These are phyloP conservation scores for Metschnikowia kunwiensis DNA, from an alignment of 805 yeast genomes.

Conservation along the genomic window DNA sequence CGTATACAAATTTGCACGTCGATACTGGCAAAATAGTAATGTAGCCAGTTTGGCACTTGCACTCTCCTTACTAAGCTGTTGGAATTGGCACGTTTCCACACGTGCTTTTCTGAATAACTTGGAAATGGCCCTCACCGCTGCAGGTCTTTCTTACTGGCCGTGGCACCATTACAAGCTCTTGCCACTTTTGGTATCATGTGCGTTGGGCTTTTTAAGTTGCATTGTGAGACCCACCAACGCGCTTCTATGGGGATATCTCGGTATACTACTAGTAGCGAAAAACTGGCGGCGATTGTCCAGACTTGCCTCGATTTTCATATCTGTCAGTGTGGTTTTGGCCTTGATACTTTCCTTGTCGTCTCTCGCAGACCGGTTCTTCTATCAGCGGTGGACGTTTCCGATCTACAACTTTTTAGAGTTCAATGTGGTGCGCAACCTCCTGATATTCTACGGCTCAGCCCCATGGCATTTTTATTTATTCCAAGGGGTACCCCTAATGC, in stretches of 20 bases:
- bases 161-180: slow-evolving; percentile 37
- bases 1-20: slow-evolving; percentile 46
- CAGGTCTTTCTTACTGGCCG: slow-evolving; percentile 72
- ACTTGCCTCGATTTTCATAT: slow-evolving; percentile 8
- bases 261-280: slow-evolving; percentile 27
- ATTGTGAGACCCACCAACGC: slow-evolving; percentile 83
- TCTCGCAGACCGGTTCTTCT: slow-evolving; percentile 54
- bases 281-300: slow-evolving; percentile 6
- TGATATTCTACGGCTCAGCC: slow-evolving; percentile 80
- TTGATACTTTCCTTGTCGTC: slow-evolving; percentile 24
- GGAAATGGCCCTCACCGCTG: slow-evolving; percentile 67
- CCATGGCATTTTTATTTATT: slow-evolving; percentile 80
- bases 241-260: slow-evolving; percentile 70
- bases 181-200: slow-evolving; percentile 36
- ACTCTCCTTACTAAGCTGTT: slow-evolving; percentile 60
- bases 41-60: slow-evolving; percentile 44
- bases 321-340: slow-evolving; percentile 24
- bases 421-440: slow-evolving; percentile 68
- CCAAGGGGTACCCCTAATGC: slow-evolving; percentile 78
- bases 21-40: slow-evolving; percentile 30
- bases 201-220: slow-evolving; percentile 59
- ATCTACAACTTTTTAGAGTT: slow-evolving; percentile 67
- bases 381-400: slow-evolving; percentile 58
- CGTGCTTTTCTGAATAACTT: slow-evolving; percentile 84
- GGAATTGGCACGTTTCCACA: slow-evolving; percentile 78